Percentiles rank a stretch among this genome's conserved stretches.
These are phyloP conservation scores for Tetraselmis chui DNA, from an alignment of 139 green algal genomes.

Conservation along the genomic window DNA sequence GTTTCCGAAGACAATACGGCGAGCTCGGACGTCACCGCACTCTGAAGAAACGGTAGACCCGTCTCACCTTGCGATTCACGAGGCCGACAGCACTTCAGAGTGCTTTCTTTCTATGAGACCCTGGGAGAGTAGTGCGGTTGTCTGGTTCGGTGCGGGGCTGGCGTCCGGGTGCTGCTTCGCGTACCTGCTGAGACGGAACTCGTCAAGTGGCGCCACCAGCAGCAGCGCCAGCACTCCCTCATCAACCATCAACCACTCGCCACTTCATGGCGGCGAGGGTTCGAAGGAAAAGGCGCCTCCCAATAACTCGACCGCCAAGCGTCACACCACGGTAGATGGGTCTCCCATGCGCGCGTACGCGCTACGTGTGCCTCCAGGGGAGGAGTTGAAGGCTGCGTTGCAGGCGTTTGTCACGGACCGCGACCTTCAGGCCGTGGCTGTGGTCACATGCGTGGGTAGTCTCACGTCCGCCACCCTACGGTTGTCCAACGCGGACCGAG, in stretches of 20 bases:
- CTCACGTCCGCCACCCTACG: not conserved
- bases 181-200: not conserved
- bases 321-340: not conserved
- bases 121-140: not conserved
- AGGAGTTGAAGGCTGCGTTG: not conserved
- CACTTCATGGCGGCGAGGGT: not conserved
- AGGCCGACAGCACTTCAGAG: too few relatives aligned
- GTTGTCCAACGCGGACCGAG: not conserved
- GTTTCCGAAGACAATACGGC: too few relatives aligned
- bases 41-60: too few relatives aligned
- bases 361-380: not conserved
- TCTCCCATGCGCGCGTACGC: not conserved
- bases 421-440: not conserved
- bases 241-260: too few relatives aligned
- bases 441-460: not conserved
- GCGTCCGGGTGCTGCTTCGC: not conserved
- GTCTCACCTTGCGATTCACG: too few relatives aligned
- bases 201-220: too few relatives aligned
- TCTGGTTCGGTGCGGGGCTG: not conserved
- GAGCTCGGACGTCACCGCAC: too few relatives aligned
- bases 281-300: not conserved
- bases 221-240: too few relatives aligned
- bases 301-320: not conserved
- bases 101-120: too few relatives aligned
- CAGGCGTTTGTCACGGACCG: not conserved